Base-by-base conservation (phyloP, 805 yeast species). In the Saccharomycopsis amapae region DNA sequence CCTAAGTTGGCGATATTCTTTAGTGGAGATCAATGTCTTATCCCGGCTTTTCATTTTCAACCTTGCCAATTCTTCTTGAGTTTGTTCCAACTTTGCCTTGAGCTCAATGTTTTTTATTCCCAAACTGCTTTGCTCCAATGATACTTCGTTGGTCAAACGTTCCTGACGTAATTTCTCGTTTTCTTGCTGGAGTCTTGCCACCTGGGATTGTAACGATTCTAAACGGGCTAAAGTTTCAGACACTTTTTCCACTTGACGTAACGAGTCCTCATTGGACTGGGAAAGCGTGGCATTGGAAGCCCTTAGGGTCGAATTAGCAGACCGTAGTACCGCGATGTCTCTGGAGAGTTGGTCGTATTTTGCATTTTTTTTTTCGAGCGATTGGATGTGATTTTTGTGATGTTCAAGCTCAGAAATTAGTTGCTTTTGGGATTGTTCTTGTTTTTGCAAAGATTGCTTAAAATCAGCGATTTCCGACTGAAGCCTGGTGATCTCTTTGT, bases 81-180 rank as follows among this genome's bases (percentile, higher is more conserved):
- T 20, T 24, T 42, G 26, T 15, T 12, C 35, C 13, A 46, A n/a
- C 18, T 40, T 42, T 25, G 23, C 44, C 23, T 46, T 42, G 3
- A 46, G 26, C 3, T 41, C 34, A 3, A 46, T 35, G 30, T 46
- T 37, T 34, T 46, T 45, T 15, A 46, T 25, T 18, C 42, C 42
- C 2, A 42, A 23, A 18, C 46, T 41, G 32, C 32, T 36, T 13
- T 42, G 34, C 17, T 46, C 46, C 13, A 46, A 25, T 13, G 40
- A 17, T 17, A 10, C 13, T 37, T 17, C 15, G 12, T 37, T 20
- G 33, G n/a, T n/a, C n/a, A n/a, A n/a, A n/a, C n/a, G 10, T 13
- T 17, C 24, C 18, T 40, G n/a, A 18, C 13, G n/a, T 18, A 40
- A 28, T 33, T 33, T 32, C 15, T 34, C 17, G 10, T 34, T 34